These are phyloP conservation scores for Discostella pseudostelligera DNA, from an alignment of 108 stramenopile genomes.

Conservation along the genomic window DNA sequence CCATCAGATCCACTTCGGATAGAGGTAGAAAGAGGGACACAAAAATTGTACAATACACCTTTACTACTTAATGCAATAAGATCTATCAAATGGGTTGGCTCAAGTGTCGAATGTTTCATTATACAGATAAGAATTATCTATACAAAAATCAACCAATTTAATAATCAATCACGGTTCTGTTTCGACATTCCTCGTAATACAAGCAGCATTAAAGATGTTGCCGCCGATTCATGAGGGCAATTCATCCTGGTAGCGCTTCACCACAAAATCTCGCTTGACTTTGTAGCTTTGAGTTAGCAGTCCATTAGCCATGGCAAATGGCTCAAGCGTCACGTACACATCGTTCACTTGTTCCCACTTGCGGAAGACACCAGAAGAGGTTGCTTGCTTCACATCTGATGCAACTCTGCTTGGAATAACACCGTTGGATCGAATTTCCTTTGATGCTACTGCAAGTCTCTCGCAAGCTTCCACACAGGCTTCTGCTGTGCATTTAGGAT, in stretches of 20 bases:
- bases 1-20: no score
- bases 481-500: slow-evolving; percentile 71
- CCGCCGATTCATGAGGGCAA: slow-evolving; percentile 35
- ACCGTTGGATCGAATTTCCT: slow-evolving; percentile 52
- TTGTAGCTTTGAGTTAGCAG: slow-evolving; percentile 94
- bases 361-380: slow-evolving; percentile 55
- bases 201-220: no score
- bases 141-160: no score
- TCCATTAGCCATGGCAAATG: slow-evolving; percentile 94
- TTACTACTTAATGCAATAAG: no score
- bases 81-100: no score
- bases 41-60: no score
- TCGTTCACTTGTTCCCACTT: slow-evolving; percentile 79
- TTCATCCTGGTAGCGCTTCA: slow-evolving; percentile 68
- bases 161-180: no score
- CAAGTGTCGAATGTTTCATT: no score
- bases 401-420: slow-evolving; percentile 49
- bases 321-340: slow-evolving; percentile 84
- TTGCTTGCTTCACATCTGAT: slow-evolving; percentile 55
- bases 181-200: no score
- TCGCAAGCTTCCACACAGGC: slow-evolving; percentile 54
- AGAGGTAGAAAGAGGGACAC: no score
- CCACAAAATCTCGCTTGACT: slow-evolving; percentile 87
- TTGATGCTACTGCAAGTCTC: slow-evolving; percentile 57
- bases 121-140: no score